Base-by-base conservation (phyloP, 2,329 filamentous ascomycete genomes). In the Scortechinia acanthostroma region DNA sequence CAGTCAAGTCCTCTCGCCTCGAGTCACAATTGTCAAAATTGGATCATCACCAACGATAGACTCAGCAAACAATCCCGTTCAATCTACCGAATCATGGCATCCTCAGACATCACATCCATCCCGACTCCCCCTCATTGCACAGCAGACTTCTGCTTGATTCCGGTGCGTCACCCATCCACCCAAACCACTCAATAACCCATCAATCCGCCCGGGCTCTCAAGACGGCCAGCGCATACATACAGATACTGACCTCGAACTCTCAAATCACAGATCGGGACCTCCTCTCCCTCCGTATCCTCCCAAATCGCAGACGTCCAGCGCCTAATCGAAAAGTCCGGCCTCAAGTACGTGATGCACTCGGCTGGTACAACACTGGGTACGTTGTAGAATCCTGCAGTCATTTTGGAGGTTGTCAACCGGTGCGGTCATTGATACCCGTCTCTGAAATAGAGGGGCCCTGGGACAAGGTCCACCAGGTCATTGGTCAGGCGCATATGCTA, bases 81-180 rank as follows among this genome's bases (percentile, higher is more conserved):
- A n/a, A n/a, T n/a, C n/a, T n/a, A n/a, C n/a, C n/a, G n/a, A n/a
- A n/a, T n/a, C n/a, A n/a, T n/a, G n/a, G n/a, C n/a, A n/a, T n/a
- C n/a, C n/a, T n/a, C n/a, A n/a, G n/a, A n/a, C n/a, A n/a, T n/a
- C n/a, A n/a, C n/a, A n/a, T n/a, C n/a, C n/a, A 10, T 51, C 40
- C 37, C 59, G 23, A 81, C 78, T 10, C 79, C 79, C 13, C 61
- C 72, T 28, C 65, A 76, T 49, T 83, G 78, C 59, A 74, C 67
- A 17, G 80, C 79, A 46, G 80, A 84, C 58, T 82, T 84, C 58
- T 84, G 79, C 60, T 63, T 84, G 50, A 78, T 84, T 48, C 80
- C 79, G 14, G 68, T 69, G 55, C 22, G 62, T 55, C 22, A 19
- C 15, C 25, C 25, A 30, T n/a, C n/a, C n/a, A n/a, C n/a, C n/a